Evolutionary conservation across 129 eudicot species (phyloP).

Genomic region (Saposhnikovia divaricata): DNA sequence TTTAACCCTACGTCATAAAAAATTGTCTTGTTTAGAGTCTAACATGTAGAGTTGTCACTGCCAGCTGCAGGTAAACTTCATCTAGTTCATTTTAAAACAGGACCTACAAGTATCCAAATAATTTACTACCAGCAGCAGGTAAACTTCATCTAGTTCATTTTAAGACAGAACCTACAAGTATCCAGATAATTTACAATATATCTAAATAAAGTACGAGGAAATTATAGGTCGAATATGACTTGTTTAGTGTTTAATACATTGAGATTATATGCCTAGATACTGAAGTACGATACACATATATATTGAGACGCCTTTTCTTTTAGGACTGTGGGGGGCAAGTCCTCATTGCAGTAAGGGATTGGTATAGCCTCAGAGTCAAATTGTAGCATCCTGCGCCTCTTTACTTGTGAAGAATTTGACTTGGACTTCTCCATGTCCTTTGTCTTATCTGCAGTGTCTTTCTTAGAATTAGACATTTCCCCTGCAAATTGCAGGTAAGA

Average conservation of each 20-base stretch:
- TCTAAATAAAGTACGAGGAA: background rate
- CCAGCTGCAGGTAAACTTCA: background rate
- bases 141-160: background rate
- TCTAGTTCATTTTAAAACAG: background rate
- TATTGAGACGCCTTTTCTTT: constrained; percentile 50
- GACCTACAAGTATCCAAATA: too few relatives aligned
- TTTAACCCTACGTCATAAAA: background rate
- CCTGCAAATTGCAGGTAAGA: background rate
- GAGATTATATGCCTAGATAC: background rate
- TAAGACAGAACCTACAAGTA: background rate
- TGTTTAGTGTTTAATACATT: background rate
- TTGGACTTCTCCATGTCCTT: constrained; percentile 32
- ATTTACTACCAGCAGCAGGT: background rate
- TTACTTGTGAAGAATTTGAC: constrained; percentile 53
- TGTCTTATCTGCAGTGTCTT: constrained; percentile 35
- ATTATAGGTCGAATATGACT: background rate
- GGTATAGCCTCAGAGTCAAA: constrained; percentile 51
- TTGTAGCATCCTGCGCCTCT: constrained; percentile 77
- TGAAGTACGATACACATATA: background rate
- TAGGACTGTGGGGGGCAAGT: constrained; percentile 34
- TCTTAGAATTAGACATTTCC: constrained; percentile 14
- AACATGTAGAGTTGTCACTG: background rate
- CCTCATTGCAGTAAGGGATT: constrained; percentile 40
- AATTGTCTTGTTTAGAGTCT: background rate
- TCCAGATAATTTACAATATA: background rate